phyloP scores from a whole-genome alignment of 257 asterid genomes.

The Paraleonurus japonicus region DNA sequence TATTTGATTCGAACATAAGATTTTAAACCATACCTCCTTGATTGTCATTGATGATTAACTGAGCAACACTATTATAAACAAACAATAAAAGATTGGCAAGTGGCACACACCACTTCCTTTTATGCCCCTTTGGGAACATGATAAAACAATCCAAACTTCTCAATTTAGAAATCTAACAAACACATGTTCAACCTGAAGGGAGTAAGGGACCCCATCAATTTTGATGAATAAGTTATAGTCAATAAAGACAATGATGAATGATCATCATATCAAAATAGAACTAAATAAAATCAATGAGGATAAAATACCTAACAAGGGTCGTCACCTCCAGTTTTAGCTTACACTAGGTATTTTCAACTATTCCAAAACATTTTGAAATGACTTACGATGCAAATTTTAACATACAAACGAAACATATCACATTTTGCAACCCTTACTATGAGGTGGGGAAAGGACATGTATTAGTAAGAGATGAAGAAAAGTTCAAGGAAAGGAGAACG shows the following conservation, averaged over 20 bases:
- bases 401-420: neutral
- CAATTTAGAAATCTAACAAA: neutral
- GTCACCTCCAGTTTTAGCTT: neutral
- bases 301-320: neutral
- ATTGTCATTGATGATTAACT: neutral
- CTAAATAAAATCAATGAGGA: neutral
- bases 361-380: slow-evolving; percentile 8
- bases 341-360: neutral
- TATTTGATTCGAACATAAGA: neutral
- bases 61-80: neutral
- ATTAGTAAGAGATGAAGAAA: slow-evolving; percentile 3
- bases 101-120: neutral
- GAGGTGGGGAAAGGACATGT: slow-evolving; percentile 2
- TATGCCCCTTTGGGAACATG: neutral
- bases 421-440: neutral
- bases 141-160: neutral
- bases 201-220: neutral
- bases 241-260: neutral
- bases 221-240: neutral
- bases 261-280: slow-evolving; percentile 1
- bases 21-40: neutral
- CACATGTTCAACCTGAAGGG: neutral
- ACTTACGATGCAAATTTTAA: neutral
- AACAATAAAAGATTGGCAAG: neutral
- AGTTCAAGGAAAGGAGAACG: neutral